Conservation (phyloP, 2,329 filamentous ascomycete species). For the Cucurbitaria berberidis region DNA sequence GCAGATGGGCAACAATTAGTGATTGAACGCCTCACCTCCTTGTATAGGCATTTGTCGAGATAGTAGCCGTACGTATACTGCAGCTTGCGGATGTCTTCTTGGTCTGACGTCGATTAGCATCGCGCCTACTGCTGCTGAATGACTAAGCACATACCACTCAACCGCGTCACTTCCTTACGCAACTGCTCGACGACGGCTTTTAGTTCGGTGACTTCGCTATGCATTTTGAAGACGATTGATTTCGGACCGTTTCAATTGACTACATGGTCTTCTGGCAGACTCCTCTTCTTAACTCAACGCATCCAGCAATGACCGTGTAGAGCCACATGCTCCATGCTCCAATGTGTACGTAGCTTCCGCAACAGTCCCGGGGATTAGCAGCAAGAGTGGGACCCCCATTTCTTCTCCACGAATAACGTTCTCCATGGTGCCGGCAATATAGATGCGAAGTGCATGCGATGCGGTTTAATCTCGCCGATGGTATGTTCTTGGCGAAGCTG, state of each 20-base stretch:
- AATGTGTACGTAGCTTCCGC: slow-evolving; percentile 9
- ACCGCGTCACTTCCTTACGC: slow-evolving; percentile 35
- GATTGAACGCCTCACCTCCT: slow-evolving; percentile 51
- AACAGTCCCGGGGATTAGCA: slow-evolving; percentile 11
- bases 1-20: background rate
- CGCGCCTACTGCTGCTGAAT: background rate
- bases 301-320: slow-evolving; percentile 2
- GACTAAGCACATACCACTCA: slow-evolving; percentile 31
- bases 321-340: slow-evolving; percentile 8
- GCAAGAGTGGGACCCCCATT: slow-evolving; percentile 12
- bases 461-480: slow-evolving; percentile 36
- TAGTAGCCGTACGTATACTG: slow-evolving; percentile 67
- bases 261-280: background rate
- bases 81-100: slow-evolving; percentile 61
- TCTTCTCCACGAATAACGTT: slow-evolving; percentile 14
- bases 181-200: slow-evolving; percentile 34
- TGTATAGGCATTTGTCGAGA: slow-evolving; percentile 65
- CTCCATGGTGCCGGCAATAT: slow-evolving; percentile 23
- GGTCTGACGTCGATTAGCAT: slow-evolving; percentile 48
- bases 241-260: background rate
- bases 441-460: slow-evolving; percentile 9
- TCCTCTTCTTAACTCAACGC: slow-evolving; percentile 20
- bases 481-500: slow-evolving; percentile 4
- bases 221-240: slow-evolving; percentile 23
- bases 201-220: slow-evolving; percentile 38